phyloP scores from a whole-genome alignment of 139 green algal genomes.

The Spirogloea muscicola region DNA sequence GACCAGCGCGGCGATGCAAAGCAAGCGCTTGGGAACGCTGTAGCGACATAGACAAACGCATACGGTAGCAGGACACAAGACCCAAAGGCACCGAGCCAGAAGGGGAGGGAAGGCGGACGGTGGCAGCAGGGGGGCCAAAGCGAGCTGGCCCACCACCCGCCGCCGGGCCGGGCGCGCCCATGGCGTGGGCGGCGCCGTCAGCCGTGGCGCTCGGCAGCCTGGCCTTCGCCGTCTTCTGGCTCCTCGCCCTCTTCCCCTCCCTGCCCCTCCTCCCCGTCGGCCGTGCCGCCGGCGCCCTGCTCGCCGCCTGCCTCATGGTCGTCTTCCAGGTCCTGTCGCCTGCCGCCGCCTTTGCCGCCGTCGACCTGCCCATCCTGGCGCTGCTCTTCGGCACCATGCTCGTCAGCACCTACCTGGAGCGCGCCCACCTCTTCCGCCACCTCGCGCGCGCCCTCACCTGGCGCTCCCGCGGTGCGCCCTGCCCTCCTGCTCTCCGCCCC shows the following conservation, averaged over 20 bases:
- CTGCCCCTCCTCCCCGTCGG: not conserved
- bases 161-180: too few species aligned
- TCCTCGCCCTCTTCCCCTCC: not conserved
- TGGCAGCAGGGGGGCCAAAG: too few species aligned
- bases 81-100: too few species aligned
- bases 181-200: not conserved
- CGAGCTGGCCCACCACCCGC: too few species aligned
- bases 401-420: conserved; percentile 6
- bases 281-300: not conserved
- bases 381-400: conserved; percentile 22
- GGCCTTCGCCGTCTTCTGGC: conserved; percentile 15
- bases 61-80: too few species aligned
- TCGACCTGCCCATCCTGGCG: conserved; percentile 6
- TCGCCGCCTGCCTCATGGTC: conserved; percentile 8
- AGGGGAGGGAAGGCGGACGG: too few species aligned
- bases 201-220: not conserved
- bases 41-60: too few species aligned
- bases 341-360: conserved; percentile 2
- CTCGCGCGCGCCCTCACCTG: too few species aligned
- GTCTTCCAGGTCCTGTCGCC: conserved; percentile 19
- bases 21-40: too few species aligned
- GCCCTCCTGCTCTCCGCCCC: too few species aligned
- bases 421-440: conserved; percentile 1
- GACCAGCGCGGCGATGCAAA: too few species aligned
- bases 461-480: too few species aligned